A percentile compares a stretch with the other conserved stretches of the same genome.
Conservation (phyloP, 345 rosid species). For the Limnanthes douglasii region DNA sequence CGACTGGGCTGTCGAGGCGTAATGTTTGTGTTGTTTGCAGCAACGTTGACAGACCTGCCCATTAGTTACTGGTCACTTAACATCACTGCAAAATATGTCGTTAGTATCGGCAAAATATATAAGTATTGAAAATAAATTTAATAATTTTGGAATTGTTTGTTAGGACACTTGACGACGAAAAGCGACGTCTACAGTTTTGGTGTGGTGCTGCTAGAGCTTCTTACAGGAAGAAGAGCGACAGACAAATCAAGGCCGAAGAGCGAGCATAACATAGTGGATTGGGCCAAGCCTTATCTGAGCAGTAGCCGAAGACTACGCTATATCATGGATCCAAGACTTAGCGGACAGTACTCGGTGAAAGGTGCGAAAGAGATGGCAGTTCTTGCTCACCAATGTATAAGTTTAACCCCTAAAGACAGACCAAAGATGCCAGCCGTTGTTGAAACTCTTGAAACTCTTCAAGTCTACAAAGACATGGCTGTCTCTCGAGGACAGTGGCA, state of each 20-base stretch:
- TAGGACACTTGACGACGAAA: constrained; percentile 86
- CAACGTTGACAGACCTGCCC: no score
- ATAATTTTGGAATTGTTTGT: constrained; percentile 5
- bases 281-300: constrained; percentile 61
- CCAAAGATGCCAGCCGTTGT: constrained; percentile 61
- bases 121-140: no score
- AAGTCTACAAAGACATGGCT: constrained; percentile 63
- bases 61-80: no score
- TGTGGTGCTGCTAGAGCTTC: constrained; percentile 67
- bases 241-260: constrained; percentile 54
- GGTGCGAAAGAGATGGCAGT: constrained; percentile 72
- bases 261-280: constrained; percentile 71
- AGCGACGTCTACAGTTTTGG: constrained; percentile 91
- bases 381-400: constrained; percentile 52
- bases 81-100: no score
- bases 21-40: no score
- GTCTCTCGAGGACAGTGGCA: constrained; percentile 63
- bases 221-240: constrained; percentile 75
- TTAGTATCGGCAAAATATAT: no score
- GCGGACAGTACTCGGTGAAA: constrained; percentile 70
- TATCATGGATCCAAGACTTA: constrained; percentile 61
- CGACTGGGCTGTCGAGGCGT: no score
- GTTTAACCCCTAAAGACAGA: constrained; percentile 76
- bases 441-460: constrained; percentile 49
- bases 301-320: constrained; percentile 61